A percentile compares a stretch with the other conserved stretches of the same genome.
Evolutionary conservation across 345 rosid genomes (phyloP).

Genomic region (Eucalyptus globulus): DNA sequence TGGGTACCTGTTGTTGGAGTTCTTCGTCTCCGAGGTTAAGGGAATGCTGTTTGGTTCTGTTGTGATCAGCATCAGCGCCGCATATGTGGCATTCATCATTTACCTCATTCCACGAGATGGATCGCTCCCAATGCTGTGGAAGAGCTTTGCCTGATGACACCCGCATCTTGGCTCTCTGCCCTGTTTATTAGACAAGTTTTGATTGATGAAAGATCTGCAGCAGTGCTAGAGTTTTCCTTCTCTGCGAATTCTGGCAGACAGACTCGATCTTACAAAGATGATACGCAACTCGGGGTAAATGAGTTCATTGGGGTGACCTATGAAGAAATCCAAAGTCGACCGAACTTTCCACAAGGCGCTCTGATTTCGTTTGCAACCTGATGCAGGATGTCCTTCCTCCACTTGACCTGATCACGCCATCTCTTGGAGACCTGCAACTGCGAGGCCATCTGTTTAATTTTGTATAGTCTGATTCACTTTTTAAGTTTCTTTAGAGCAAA

Average conservation of each 20-base stretch:
- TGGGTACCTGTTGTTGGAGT: conserved; percentile 73
- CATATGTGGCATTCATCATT: conserved; percentile 53
- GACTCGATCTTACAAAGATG: background rate
- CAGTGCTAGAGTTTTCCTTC: background rate
- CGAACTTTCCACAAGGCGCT: background rate
- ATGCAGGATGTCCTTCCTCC: background rate
- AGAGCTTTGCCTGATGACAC: background rate
- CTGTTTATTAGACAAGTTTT: background rate
- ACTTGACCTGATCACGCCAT: background rate
- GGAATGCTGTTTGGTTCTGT: conserved; percentile 47
- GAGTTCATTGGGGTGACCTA: background rate
- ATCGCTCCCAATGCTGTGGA: conserved; percentile 4
- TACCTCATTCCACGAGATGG: conserved; percentile 48
- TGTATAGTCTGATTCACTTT: background rate
- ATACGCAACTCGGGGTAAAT: background rate
- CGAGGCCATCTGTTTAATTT: background rate
- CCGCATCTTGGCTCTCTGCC: background rate
- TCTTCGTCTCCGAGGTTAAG: conserved; percentile 64
- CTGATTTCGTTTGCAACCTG: background rate
- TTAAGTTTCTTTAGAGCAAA: background rate
- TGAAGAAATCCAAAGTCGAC: background rate
- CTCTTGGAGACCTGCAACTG: background rate
- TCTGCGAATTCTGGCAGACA: background rate
- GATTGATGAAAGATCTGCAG: background rate
- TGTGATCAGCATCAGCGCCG: conserved; percentile 39